phyloP scores from a whole-genome alignment of 495 filamentous ascomycete genomes.

The Xylaria nigripes region DNA sequence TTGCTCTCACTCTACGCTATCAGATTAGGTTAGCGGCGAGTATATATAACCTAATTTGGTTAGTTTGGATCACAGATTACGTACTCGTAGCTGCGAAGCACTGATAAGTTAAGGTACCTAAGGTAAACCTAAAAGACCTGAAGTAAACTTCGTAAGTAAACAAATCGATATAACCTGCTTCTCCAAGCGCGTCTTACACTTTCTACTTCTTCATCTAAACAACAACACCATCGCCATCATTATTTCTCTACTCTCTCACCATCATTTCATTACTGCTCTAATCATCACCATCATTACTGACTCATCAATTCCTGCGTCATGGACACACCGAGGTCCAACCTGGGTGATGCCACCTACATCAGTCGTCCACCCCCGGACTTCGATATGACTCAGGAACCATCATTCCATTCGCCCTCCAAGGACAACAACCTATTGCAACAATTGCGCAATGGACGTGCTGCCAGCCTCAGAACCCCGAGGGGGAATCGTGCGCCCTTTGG shows the following conservation, averaged over 20 bases:
- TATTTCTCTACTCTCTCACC: background rate
- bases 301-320: constrained; percentile 27
- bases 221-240: background rate
- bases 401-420: constrained; percentile 78
- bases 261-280: background rate
- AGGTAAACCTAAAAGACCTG: too few relatives aligned
- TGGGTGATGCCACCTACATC: constrained; percentile 72
- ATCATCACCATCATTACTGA: constrained; percentile 12
- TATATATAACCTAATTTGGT: too few relatives aligned
- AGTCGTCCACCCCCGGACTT: constrained; percentile 59
- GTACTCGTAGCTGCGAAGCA: too few relatives aligned
- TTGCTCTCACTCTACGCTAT: too few relatives aligned
- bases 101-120: too few relatives aligned
- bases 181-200: background rate
- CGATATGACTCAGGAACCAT: constrained; percentile 72
- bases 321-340: constrained; percentile 71
- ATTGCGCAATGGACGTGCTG: constrained; percentile 50
- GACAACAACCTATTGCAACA: constrained; percentile 62
- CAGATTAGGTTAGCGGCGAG: too few relatives aligned
- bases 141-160: too few relatives aligned
- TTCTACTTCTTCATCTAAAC: background rate
- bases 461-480: constrained; percentile 63
- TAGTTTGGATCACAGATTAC: too few relatives aligned
- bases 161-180: too few relatives aligned
- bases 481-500: constrained; percentile 53